Percentiles rank a stretch among this genome's conserved stretches.
Evolutionary conservation across 352 stramenopile species (phyloP).

Genomic region (Globisporangium orthogonon): DNA sequence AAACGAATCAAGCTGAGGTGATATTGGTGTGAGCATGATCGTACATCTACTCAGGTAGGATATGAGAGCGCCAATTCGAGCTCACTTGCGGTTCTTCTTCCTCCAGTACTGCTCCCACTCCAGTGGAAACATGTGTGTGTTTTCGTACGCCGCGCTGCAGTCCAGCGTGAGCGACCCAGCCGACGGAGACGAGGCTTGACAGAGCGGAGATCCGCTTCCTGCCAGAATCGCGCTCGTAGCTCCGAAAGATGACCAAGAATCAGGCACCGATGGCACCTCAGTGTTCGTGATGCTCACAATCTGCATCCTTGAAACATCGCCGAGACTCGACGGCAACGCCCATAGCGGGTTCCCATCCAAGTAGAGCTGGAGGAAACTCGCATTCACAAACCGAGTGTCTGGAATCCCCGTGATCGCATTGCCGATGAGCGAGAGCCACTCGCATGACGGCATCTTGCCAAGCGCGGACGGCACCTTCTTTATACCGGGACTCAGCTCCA

Average conservation of each 20-base stretch:
- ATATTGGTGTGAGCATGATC: no score
- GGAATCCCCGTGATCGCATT: constrained; percentile 3
- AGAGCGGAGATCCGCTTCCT: background rate
- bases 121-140: constrained; percentile 1
- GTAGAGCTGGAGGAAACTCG: constrained; percentile 5
- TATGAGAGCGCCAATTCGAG: background rate
- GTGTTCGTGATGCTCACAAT: constrained; percentile 1
- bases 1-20: no score
- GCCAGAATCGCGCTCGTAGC: background rate
- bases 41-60: no score
- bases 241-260: background rate
- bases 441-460: background rate
- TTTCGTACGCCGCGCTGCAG: background rate
- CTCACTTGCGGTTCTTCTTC: background rate
- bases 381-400: constrained; percentile 1
- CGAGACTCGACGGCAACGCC: constrained; percentile 1
- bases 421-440: constrained; percentile 8
- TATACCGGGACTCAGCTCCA: constrained; percentile 8
- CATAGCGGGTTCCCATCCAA: constrained; percentile 5
- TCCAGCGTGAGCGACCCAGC: background rate
- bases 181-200: background rate
- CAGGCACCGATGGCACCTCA: background rate
- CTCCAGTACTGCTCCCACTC: constrained; percentile 3
- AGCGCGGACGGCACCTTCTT: constrained; percentile 1
- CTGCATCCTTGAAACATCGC: constrained; percentile 2